Evolutionary conservation across 2,329 filamentous ascomycete genomes (phyloP).

Genomic region (Xylariaceae sp.): DNA sequence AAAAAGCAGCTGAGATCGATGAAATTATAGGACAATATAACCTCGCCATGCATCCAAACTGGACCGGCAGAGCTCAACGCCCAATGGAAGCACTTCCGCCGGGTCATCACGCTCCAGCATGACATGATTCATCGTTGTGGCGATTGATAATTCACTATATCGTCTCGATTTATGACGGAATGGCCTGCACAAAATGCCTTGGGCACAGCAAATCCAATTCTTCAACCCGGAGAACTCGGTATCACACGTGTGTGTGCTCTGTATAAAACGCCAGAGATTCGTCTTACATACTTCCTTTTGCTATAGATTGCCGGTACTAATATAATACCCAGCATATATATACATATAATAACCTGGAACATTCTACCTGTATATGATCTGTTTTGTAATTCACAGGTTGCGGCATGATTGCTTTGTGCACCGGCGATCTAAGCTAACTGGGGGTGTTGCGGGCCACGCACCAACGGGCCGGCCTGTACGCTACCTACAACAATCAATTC

Average conservation of each 20-base stretch:
- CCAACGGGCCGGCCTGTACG: too few relatives aligned
- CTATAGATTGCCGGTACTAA: background rate
- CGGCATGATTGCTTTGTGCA: too few relatives aligned
- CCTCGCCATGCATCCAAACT: slow-evolving; percentile 16
- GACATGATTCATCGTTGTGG: slow-evolving; percentile 15
- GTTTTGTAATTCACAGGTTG: too few relatives aligned
- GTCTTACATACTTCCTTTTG: background rate
- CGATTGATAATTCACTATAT: background rate
- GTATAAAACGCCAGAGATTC: background rate
- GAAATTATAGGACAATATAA: background rate
- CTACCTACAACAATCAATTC: too few relatives aligned
- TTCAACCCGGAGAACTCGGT: background rate
- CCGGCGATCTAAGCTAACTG: background rate
- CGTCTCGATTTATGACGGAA: background rate
- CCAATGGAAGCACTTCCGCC: slow-evolving; percentile 19
- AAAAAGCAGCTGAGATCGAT: background rate
- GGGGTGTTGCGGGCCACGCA: too few relatives aligned
- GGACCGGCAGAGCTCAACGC: slow-evolving; percentile 8
- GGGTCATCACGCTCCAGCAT: slow-evolving; percentile 18
- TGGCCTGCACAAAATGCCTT: slow-evolving; percentile 11
- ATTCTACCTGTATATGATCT: too few relatives aligned
- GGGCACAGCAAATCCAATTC: background rate
- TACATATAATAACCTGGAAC: too few relatives aligned
- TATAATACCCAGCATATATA: too few relatives aligned
- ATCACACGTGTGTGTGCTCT: background rate